Percentiles rank a stretch among this genome's conserved stretches.
Evolutionary conservation across 2,329 filamentous ascomycete genomes (phyloP).

Genomic region (Venturia oleaginea): DNA sequence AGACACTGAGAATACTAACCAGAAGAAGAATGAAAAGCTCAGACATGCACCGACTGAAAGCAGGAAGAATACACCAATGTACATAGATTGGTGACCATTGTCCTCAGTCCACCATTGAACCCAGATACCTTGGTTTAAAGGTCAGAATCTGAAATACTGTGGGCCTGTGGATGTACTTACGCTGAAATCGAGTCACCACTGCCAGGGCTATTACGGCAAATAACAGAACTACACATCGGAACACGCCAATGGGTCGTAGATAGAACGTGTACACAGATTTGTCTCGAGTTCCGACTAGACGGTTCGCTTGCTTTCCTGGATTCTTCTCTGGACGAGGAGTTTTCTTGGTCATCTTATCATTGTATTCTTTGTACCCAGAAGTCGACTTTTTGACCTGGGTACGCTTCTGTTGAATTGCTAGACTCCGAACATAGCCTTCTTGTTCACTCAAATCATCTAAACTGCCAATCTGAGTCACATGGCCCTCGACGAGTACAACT

Average conservation of each 20-base stretch:
- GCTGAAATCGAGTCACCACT: not conserved
- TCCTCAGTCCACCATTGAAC: conserved; percentile 2
- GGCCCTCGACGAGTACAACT: not conserved
- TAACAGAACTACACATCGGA: not conserved
- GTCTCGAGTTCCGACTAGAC: not conserved
- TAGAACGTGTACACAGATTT: not conserved
- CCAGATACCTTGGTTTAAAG: not conserved
- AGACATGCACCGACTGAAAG: not conserved
- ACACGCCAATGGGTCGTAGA: not conserved
- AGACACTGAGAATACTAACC: not conserved
- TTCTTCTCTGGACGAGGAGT: not conserved
- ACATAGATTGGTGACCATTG: not conserved
- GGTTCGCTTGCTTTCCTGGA: not conserved
- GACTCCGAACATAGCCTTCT: not conserved
- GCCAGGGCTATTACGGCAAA: not conserved
- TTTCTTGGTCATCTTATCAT: not conserved
- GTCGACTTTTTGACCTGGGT: not conserved
- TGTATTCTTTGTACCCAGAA: not conserved
- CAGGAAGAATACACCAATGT: conserved; percentile 1
- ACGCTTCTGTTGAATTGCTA: not conserved
- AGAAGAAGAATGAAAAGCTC: not conserved
- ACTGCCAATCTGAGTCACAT: not conserved
- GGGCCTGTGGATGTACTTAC: not conserved
- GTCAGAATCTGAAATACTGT: not conserved
- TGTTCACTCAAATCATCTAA: not conserved